Percentiles rank a stretch among this genome's conserved stretches.
Evolutionary conservation across 768 basidiomycete genomes (phyloP).

Genomic region (Candolleomyces aberdarensis): DNA sequence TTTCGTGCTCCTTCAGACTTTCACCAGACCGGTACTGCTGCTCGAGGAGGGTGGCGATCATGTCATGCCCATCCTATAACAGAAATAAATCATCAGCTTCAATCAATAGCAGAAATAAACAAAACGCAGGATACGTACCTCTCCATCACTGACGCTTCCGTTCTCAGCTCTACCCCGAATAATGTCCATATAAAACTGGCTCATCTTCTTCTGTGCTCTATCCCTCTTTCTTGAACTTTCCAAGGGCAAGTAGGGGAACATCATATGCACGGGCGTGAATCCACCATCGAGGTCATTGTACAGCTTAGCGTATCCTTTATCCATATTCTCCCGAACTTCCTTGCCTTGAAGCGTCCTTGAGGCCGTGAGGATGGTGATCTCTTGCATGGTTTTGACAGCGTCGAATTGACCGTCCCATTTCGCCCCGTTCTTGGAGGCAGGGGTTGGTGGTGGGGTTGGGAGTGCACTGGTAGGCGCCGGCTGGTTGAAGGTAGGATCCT

Average conservation of each 20-base stretch:
- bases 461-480: conserved; percentile 30
- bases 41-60: conserved; percentile 84
- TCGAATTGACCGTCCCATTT: conserved; percentile 54
- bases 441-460: conserved; percentile 63
- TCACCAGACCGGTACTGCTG: conserved; percentile 84
- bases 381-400: conserved; percentile 65
- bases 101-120: not conserved
- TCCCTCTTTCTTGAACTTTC: conserved; percentile 89
- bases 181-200: conserved; percentile 87
- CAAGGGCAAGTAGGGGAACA: conserved; percentile 91
- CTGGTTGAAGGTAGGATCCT: conserved; percentile 23
- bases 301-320: conserved; percentile 80
- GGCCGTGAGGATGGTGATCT: conserved; percentile 94
- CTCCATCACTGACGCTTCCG: conserved; percentile 32
- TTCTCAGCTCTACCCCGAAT: conserved; percentile 61
- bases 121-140: no score
- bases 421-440: conserved; percentile 65
- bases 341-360: conserved; percentile 90
- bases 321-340: conserved; percentile 76
- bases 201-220: conserved; percentile 88
- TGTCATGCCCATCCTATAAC: conserved; percentile 66
- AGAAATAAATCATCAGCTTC: not conserved
- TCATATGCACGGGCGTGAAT: conserved; percentile 93
- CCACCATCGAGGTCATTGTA: conserved; percentile 93
- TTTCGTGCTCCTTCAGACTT: conserved; percentile 79